phyloP scores from a whole-genome alignment of 805 yeast genomes.

The Saturnispora bothae region DNA sequence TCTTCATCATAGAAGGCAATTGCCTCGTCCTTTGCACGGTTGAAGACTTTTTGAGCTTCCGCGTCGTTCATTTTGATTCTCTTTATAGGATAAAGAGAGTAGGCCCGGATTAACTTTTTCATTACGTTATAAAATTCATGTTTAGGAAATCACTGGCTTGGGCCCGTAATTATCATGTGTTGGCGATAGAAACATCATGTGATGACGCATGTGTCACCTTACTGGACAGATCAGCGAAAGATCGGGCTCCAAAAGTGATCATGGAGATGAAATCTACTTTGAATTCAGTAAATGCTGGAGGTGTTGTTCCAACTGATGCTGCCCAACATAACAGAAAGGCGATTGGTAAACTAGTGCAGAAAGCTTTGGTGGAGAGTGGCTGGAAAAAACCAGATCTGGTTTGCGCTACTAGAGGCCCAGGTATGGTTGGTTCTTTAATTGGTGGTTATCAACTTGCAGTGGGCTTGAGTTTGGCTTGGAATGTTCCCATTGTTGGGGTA shows the following conservation, averaged over 20 bases:
- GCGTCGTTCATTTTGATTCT: conserved; percentile 2
- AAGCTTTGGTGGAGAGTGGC: conserved; percentile 31
- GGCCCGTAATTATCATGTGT: conserved; percentile 40
- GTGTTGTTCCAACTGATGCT: conserved; percentile 81
- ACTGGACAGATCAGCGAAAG: conserved; percentile 36
- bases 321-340: conserved; percentile 61
- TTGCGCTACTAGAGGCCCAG: conserved; percentile 93
- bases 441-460: conserved; percentile 78
- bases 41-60: conserved; percentile 6
- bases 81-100: background rate
- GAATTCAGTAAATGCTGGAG: conserved; percentile 60
- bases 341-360: conserved; percentile 41
- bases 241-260: conserved; percentile 37
- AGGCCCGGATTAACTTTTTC: too few relatives aligned
- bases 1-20: conserved; percentile 41
- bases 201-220: conserved; percentile 91
- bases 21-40: conserved; percentile 33
- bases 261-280: conserved; percentile 58
- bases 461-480: conserved; percentile 74
- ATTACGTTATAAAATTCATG: too few relatives aligned
- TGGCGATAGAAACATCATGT: conserved; percentile 89
- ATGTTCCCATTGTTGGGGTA: conserved; percentile 73
- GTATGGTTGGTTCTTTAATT: conserved; percentile 83
- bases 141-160: background rate
- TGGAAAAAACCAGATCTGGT: conserved; percentile 53